Conservation (phyloP, 2,329 filamentous ascomycete species). For the Periconia sp. region DNA sequence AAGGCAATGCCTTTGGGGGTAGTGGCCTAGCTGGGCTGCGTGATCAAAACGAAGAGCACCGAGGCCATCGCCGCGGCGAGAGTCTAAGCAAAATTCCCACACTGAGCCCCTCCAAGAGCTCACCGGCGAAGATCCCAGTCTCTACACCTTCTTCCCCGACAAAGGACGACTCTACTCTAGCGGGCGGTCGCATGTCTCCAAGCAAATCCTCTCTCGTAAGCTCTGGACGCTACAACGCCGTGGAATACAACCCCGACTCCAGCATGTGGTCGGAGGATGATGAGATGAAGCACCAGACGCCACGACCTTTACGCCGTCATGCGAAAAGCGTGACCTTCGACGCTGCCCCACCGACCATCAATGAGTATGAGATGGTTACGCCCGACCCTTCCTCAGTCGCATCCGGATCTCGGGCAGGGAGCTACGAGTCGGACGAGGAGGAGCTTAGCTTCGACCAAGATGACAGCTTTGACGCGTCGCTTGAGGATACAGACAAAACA, state of each 20-base stretch:
- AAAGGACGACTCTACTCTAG: slow-evolving; percentile 29
- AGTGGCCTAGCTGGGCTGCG: slow-evolving; percentile 58
- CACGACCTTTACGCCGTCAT: slow-evolving; percentile 77
- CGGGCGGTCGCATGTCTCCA: slow-evolving; percentile 68
- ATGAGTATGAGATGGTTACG: slow-evolving; percentile 98
- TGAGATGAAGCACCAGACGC: slow-evolving; percentile 65
- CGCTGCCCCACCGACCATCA: slow-evolving; percentile 88
- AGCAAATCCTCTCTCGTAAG: slow-evolving; percentile 87
- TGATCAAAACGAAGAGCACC: slow-evolving; percentile 30
- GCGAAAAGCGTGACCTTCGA: slow-evolving; percentile 98
- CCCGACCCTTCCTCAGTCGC: slow-evolving; percentile 93
- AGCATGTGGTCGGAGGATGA: slow-evolving; percentile 51
- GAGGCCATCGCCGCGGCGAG: slow-evolving; percentile 54
- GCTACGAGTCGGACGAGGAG: slow-evolving; percentile 81
- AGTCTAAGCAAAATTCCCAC: slow-evolving; percentile 67
- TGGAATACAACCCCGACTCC: slow-evolving; percentile 43
- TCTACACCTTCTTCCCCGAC: slow-evolving; percentile 45
- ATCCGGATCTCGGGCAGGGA: slow-evolving; percentile 88
- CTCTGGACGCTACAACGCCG: slow-evolving; percentile 61
- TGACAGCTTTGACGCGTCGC: slow-evolving; percentile 93
- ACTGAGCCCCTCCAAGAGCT: slow-evolving; percentile 62
- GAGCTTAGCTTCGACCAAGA: slow-evolving; percentile 72
- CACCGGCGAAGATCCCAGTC: slow-evolving; percentile 67
- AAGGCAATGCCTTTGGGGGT: slow-evolving; percentile 72
- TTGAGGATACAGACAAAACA: slow-evolving; percentile 96